phyloP scores from a whole-genome alignment of 139 green algal genomes.

The Chlamydomonas schloesseri region DNA sequence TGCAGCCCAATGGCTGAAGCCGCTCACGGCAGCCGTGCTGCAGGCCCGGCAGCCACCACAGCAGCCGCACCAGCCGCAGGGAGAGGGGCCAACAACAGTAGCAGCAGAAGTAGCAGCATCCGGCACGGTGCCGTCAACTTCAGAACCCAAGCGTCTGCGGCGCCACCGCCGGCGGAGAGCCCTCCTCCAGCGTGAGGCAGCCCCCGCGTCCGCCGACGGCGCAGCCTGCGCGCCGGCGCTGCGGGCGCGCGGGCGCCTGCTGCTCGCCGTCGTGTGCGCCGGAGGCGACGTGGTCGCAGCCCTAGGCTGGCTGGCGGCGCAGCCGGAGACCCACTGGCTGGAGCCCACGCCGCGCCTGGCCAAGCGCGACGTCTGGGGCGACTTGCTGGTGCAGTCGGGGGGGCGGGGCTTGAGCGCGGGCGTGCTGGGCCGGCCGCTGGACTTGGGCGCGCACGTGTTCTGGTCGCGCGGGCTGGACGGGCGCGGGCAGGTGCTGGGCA shows the following conservation, averaged over 20 bases:
- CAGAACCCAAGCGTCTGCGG: not conserved
- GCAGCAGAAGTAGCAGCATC: too few species aligned
- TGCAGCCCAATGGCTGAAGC: not conserved
- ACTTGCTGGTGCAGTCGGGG: slow-evolving; percentile 56
- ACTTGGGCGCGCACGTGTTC: slow-evolving; percentile 61
- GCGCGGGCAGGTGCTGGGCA: slow-evolving; percentile 81
- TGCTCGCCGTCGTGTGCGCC: not conserved
- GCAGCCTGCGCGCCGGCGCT: not conserved
- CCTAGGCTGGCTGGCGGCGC: slow-evolving; percentile 62
- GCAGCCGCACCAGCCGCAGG: too few species aligned
- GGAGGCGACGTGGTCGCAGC: slow-evolving; percentile 18
- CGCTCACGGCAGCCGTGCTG: not conserved
- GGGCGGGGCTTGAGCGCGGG: not conserved
- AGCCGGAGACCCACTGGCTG: slow-evolving; percentile 48
- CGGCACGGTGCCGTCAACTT: too few species aligned
- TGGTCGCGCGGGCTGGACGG: slow-evolving; percentile 84
- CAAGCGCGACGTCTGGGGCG: slow-evolving; percentile 42
- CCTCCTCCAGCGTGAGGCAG: not conserved
- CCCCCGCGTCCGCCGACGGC: too few species aligned
- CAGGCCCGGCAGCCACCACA: not conserved
- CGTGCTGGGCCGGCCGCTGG: too few species aligned
- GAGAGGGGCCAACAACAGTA: not conserved
- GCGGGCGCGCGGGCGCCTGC: not conserved
- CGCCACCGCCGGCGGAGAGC: not conserved
- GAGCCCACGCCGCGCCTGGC: slow-evolving; percentile 12